Evolutionary conservation across 345 rosid genomes (phyloP), one percentile per base, ranked within the genome.

Genomic region (Pistacia vera): DNA sequence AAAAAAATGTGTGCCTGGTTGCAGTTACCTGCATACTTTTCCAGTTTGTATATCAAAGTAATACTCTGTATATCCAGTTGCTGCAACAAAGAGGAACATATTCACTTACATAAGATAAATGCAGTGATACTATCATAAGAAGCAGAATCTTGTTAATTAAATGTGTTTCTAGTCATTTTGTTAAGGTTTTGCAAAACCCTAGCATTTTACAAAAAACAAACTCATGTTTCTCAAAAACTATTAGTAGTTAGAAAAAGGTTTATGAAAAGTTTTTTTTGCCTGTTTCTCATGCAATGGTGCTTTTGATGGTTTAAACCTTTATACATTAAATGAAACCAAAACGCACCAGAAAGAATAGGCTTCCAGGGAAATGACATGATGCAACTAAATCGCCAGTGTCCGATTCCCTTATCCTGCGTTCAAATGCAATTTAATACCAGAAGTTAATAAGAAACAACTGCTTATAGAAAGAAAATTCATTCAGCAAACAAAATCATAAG

Each of bases 361-460:
- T 84, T 90, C 99, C 99, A 95, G 11, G 99, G 99, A 78, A 95
- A 93, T 33, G 92, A 84, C 99, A 95, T 90, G 75, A 88, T 82
- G 79, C 99, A 95, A 75, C 90, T 93, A 75, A 95, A 95, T 46
- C 88, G 83, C 99, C 97, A 95, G 61, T 95, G 96, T 62, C 98
- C 99, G 22, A 92, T 79, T 83, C 97, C 96, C 81, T 90, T 95
- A 72, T 90, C 89, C 99, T 95, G 88, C 58, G 77, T 44, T 59
- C 71, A 72, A 66, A 55, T 25, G 33, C 60, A 22, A 30, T 33
- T 14, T 41, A 63, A 54, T 51, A 25, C 20, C 10, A 35, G 11
- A 20, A 36, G 25, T 14, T 18, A 8, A 49, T 66, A 48, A 63
- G 67, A 22, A 66, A 71, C n/a, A 17, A 18, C 8, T 11, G 49